Percentiles rank a stretch among this genome's conserved stretches.
Evolutionary conservation across 352 stramenopile species (phyloP).

Genomic region (Globisporangium rhizosaccharum): DNA sequence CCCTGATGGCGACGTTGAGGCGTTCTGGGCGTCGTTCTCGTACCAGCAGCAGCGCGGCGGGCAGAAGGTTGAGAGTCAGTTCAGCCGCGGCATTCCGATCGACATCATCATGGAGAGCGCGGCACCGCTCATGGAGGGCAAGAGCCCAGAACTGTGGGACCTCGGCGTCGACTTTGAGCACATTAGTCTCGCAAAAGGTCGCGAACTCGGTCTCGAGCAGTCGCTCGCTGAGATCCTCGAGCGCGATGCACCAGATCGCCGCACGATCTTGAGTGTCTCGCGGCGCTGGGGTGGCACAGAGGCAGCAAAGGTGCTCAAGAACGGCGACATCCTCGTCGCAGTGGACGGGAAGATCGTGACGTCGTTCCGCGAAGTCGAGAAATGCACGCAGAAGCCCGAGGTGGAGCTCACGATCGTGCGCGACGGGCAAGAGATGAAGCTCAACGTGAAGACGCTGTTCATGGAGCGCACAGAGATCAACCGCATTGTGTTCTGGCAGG

Average conservation of each 20-base stretch:
- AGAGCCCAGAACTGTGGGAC: constrained; percentile 72
- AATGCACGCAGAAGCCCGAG: constrained; percentile 66
- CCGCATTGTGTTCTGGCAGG: constrained; percentile 90
- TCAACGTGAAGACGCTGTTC: constrained; percentile 73
- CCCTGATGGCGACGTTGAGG: constrained; percentile 58
- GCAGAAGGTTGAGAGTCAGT: constrained; percentile 81
- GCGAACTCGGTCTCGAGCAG: constrained; percentile 82
- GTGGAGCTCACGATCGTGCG: constrained; percentile 85
- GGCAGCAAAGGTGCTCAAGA: constrained; percentile 56
- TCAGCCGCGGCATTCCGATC: constrained; percentile 83
- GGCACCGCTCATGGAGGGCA: constrained; percentile 57
- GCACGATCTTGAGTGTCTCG: constrained; percentile 77
- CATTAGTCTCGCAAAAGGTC: constrained; percentile 84
- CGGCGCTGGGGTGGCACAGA: constrained; percentile 75
- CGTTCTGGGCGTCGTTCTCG: constrained; percentile 86
- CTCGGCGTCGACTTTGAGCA: constrained; percentile 85
- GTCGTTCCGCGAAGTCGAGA: constrained; percentile 84
- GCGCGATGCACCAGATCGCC: constrained; percentile 54
- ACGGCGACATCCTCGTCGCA: constrained; percentile 84
- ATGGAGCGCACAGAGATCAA: constrained; percentile 87
- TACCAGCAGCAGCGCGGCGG: constrained; percentile 73
- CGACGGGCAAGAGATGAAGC: constrained; percentile 58
- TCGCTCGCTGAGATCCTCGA: constrained; percentile 72
- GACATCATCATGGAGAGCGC: constrained; percentile 88
- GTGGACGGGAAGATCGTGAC: constrained; percentile 81